Conservation (phyloP, 108 stramenopile species). For the Conticribra weissflogii region DNA sequence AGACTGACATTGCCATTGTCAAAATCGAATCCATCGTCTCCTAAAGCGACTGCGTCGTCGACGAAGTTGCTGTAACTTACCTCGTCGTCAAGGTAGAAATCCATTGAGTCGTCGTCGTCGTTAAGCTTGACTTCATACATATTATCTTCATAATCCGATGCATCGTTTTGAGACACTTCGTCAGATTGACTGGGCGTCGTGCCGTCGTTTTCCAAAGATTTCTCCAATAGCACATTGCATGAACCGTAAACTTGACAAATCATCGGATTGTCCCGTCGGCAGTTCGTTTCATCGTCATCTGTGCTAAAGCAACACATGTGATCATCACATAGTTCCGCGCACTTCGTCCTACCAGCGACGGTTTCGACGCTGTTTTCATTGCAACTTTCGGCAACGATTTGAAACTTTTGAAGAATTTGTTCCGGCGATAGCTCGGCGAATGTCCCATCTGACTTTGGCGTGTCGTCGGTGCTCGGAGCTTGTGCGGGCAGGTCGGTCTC, state of each 20-base stretch:
- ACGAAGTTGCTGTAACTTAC: no score
- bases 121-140: no score
- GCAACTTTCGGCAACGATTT: not conserved
- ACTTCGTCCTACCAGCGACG: not conserved
- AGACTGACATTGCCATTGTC: no score
- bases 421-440: not conserved
- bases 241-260: not conserved
- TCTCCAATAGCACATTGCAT: not conserved
- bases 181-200: no score
- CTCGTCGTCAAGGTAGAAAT: no score
- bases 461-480: not conserved
- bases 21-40: no score
- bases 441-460: not conserved
- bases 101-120: no score
- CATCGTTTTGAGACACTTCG: no score
- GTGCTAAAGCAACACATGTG: not conserved
- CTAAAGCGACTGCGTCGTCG: no score
- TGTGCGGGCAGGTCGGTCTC: no score
- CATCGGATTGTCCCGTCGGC: not conserved
- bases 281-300: not conserved
- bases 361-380: not conserved
- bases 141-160: no score
- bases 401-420: not conserved
- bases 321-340: not conserved
- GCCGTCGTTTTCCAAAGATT: no score